Conservation (phyloP, 1,139 yeast genomes). For the Magnusiomyces sp. region DNA sequence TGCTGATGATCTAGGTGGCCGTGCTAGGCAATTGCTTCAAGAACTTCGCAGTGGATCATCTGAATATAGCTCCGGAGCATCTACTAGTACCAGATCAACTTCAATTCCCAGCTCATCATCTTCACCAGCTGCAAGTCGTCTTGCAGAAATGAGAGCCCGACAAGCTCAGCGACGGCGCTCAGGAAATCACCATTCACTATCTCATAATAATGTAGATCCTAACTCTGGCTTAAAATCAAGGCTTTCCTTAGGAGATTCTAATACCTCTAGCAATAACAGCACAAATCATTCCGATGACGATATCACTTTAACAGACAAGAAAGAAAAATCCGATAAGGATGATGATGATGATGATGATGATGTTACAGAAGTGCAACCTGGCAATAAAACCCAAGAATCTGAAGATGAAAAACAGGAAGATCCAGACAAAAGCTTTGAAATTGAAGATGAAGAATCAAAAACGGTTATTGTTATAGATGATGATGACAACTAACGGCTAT, state of each 20-base stretch:
- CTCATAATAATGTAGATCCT: neutral
- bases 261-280: neutral
- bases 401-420: neutral
- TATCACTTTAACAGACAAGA: neutral
- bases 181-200: neutral
- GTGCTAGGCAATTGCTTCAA: slow-evolving; percentile 53
- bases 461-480: neutral
- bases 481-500: neutral
- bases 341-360: neutral
- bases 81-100: slow-evolving; percentile 1
- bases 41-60: slow-evolving; percentile 42
- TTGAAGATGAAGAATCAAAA: neutral
- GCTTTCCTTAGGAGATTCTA: neutral
- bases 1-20: slow-evolving; percentile 43
- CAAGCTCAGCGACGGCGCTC: slow-evolving; percentile 10
- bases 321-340: neutral
- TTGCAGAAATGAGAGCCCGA: slow-evolving; percentile 15
- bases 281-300: neutral
- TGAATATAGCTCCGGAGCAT: slow-evolving; percentile 13
- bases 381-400: neutral
- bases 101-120: neutral
- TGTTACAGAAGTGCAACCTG: neutral
- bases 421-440: neutral
- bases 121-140: slow-evolving; percentile 7
- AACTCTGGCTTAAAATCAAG: neutral